Evolutionary conservation across 768 basidiomycete genomes (phyloP).

Genomic region (Gloeostereum incarnatum): DNA sequence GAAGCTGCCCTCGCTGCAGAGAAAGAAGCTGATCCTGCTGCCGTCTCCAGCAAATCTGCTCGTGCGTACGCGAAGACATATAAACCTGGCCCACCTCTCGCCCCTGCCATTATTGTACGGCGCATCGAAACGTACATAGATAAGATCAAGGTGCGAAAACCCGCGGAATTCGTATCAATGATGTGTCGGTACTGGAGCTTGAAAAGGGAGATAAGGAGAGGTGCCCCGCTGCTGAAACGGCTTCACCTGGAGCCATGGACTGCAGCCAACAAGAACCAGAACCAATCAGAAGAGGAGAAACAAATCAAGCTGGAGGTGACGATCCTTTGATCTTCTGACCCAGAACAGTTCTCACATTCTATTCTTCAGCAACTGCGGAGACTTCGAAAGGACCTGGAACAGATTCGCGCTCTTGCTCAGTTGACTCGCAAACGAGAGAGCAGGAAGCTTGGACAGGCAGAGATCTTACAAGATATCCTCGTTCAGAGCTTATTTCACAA

Average conservation of each 20-base stretch:
- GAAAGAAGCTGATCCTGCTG: slow-evolving; percentile 24
- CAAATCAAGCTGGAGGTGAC: slow-evolving; percentile 72
- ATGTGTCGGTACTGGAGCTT: slow-evolving; percentile 95
- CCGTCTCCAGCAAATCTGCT: slow-evolving; percentile 63
- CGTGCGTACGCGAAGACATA: slow-evolving; percentile 89
- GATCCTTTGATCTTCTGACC: not conserved
- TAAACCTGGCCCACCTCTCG: slow-evolving; percentile 86
- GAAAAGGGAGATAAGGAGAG: slow-evolving; percentile 87
- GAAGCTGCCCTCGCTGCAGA: slow-evolving; percentile 39
- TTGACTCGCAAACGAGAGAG: slow-evolving; percentile 71
- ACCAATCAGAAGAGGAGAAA: slow-evolving; percentile 79
- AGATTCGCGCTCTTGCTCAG: slow-evolving; percentile 56
- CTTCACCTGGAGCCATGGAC: slow-evolving; percentile 98
- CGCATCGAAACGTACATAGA: slow-evolving; percentile 68
- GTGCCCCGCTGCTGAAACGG: slow-evolving; percentile 88
- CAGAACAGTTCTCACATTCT: not conserved
- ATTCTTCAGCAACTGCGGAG: slow-evolving; percentile 40
- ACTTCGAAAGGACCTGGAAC: slow-evolving; percentile 70
- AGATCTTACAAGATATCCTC: slow-evolving; percentile 59
- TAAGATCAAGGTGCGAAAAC: slow-evolving; percentile 66
- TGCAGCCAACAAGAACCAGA: slow-evolving; percentile 46
- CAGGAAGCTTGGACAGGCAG: slow-evolving; percentile 63
- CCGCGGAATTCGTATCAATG: slow-evolving; percentile 62
- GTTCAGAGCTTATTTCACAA: slow-evolving; percentile 58
- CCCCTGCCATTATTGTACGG: slow-evolving; percentile 79